phyloP scores from a whole-genome alignment of 306 rosid genomes.

The Astragalus glycyphyllos region DNA sequence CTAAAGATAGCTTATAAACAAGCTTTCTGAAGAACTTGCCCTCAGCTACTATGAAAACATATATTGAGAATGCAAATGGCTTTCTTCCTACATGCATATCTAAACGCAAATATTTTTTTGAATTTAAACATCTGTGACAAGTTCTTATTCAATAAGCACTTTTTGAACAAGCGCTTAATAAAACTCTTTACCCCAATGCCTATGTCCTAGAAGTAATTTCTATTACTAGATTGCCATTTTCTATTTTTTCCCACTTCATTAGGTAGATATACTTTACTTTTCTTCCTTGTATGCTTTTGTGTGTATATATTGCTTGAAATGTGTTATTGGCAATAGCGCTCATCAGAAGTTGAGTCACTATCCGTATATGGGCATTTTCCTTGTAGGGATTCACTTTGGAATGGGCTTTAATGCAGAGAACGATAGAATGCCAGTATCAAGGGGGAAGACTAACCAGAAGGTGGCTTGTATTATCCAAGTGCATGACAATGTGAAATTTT shows the following conservation, averaged over 20 bases:
- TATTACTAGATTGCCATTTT: neutral
- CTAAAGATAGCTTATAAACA: neutral
- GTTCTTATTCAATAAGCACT: neutral
- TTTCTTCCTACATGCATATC: neutral
- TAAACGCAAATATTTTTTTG: neutral
- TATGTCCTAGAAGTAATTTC: neutral
- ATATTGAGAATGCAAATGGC: neutral
- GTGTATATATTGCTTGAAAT: conserved; percentile 7
- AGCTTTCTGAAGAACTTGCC: neutral
- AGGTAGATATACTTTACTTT: neutral
- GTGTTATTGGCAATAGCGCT: conserved; percentile 8
- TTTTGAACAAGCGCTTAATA: neutral
- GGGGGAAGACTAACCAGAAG: conserved; percentile 71
- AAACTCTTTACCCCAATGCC: neutral
- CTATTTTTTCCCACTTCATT: neutral
- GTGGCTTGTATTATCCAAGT: conserved; percentile 80
- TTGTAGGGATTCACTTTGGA: conserved; percentile 58
- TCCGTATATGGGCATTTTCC: conserved; percentile 17
- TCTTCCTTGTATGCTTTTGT: neutral
- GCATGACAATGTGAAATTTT: conserved; percentile 45
- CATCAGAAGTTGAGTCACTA: conserved; percentile 19
- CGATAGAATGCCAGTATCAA: conserved; percentile 44
- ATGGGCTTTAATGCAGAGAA: conserved; percentile 46
- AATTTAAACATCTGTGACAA: neutral
- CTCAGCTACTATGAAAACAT: neutral